Conservation (phyloP, 176 grass and related monocot genomes). For the Bonia amplexicaulis region DNA sequence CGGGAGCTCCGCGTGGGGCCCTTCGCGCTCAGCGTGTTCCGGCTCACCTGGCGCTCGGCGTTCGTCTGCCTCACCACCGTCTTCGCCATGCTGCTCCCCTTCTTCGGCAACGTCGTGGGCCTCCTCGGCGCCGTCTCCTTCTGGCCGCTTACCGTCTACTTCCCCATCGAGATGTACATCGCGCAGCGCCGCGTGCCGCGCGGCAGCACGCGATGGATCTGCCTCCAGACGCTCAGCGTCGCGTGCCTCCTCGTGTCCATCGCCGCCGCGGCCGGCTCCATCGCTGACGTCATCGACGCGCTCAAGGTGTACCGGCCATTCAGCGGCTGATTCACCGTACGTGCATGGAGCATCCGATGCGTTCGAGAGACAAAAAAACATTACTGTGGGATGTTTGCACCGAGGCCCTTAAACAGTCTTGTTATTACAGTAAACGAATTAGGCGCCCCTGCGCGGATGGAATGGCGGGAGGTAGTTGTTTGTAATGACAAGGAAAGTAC, state of each 20-base stretch:
- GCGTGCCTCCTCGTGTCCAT: slow-evolving; percentile 54
- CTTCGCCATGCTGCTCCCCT: slow-evolving; percentile 74
- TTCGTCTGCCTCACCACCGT: slow-evolving; percentile 74
- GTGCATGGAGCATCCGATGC: background rate
- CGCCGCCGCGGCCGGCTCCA: slow-evolving; percentile 47
- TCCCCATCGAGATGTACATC: slow-evolving; percentile 97
- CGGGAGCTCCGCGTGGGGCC: slow-evolving; percentile 32
- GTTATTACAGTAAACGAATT: background rate
- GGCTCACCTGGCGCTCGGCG: slow-evolving; percentile 52
- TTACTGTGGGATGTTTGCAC: background rate
- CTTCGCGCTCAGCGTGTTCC: slow-evolving; percentile 43
- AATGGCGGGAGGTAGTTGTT: background rate
- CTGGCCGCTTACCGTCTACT: slow-evolving; percentile 95
- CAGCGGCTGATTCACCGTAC: slow-evolving; percentile 9
- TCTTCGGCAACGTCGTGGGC: slow-evolving; percentile 75
- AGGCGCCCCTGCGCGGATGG: too few relatives aligned
- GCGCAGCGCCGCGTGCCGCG: slow-evolving; percentile 41
- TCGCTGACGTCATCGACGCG: slow-evolving; percentile 59
- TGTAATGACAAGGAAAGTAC: background rate
- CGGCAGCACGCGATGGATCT: slow-evolving; percentile 28
- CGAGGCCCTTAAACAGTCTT: background rate
- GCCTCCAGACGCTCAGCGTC: slow-evolving; percentile 48
- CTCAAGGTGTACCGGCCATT: slow-evolving; percentile 72
- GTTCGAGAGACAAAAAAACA: background rate
- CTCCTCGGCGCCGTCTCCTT: slow-evolving; percentile 83